Evolutionary conservation across 176 grass and related monocot genomes (phyloP).

Genomic region (Zoysia japonica): DNA sequence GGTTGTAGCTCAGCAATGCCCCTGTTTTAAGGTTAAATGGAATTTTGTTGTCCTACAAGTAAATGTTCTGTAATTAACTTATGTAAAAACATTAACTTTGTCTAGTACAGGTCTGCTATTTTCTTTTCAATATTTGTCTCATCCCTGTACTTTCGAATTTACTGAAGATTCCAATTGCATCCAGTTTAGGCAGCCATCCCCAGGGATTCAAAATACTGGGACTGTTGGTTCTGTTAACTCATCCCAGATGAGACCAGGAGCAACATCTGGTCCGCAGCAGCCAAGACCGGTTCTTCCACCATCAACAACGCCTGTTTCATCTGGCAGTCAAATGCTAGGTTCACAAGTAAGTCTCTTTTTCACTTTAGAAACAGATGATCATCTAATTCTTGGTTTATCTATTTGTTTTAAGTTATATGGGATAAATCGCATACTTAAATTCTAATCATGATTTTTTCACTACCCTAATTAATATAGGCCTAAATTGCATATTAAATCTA

Average conservation of each 20-base stretch:
- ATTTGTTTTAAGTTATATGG: constrained; percentile 24
- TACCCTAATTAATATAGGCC: neutral
- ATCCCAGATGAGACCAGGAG: constrained; percentile 66
- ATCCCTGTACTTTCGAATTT: constrained; percentile 17
- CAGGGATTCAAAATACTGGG: constrained; percentile 86
- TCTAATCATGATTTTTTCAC: neutral
- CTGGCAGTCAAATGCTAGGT: constrained; percentile 65
- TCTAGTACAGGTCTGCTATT: neutral
- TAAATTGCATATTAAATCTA: constrained; percentile 9
- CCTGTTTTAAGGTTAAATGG: neutral
- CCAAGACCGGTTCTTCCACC: constrained; percentile 59
- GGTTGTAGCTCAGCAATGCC: neutral
- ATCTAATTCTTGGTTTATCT: constrained; percentile 18
- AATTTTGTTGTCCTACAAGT: neutral
- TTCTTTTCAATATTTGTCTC: constrained; percentile 13
- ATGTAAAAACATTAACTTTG: constrained; percentile 21
- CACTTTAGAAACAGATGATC: constrained; percentile 14
- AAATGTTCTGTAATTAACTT: constrained; percentile 4
- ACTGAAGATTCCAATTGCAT: constrained; percentile 26
- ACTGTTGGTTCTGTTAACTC: constrained; percentile 65
- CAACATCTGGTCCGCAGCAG: constrained; percentile 50
- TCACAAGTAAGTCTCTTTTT: constrained; percentile 56
- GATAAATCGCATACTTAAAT: constrained; percentile 7
- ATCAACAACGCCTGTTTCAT: constrained; percentile 54
- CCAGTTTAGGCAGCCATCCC: constrained; percentile 74